phyloP scores from a whole-genome alignment of 2,329 filamentous ascomycete genomes.

The Xylaria hypoxylon region DNA sequence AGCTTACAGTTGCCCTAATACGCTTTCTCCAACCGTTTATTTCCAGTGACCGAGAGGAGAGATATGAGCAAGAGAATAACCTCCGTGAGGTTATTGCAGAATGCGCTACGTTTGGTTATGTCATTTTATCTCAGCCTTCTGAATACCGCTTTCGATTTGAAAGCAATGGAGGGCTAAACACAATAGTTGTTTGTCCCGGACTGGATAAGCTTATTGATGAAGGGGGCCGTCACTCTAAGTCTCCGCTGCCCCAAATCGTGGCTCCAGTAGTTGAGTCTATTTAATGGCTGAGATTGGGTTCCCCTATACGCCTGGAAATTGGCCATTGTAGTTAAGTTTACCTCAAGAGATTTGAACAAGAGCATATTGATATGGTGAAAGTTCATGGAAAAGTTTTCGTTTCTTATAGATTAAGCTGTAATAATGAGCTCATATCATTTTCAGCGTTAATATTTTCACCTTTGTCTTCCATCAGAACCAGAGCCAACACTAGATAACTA shows the following conservation, averaged over 20 bases:
- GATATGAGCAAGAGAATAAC: conserved; percentile 53
- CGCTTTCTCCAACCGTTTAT: conserved; percentile 53
- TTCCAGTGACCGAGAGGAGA: conserved; percentile 41
- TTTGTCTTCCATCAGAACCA: background rate
- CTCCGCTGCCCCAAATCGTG: conserved; percentile 35
- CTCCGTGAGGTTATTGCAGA: conserved; percentile 56
- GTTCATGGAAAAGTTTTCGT: no score
- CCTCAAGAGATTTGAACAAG: no score
- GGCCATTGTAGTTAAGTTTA: no score
- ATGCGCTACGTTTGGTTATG: conserved; percentile 56
- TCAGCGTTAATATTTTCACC: no score
- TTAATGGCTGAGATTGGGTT: conserved; percentile 11
- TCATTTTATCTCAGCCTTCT: conserved; percentile 57
- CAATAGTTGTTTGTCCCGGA: conserved; percentile 44
- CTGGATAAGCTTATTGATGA: conserved; percentile 45
- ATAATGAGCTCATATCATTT: no score
- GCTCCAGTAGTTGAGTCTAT: conserved; percentile 39
- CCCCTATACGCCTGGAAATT: no score
- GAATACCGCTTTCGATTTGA: conserved; percentile 53
- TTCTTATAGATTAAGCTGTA: no score
- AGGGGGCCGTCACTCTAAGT: conserved; percentile 38
- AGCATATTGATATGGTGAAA: no score
- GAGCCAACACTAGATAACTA: background rate
- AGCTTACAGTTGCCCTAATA: conserved; percentile 52
- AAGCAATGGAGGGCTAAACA: conserved; percentile 19